Base-by-base conservation (phyloP, 441 rosid genomes). In the Hura crepitans region DNA sequence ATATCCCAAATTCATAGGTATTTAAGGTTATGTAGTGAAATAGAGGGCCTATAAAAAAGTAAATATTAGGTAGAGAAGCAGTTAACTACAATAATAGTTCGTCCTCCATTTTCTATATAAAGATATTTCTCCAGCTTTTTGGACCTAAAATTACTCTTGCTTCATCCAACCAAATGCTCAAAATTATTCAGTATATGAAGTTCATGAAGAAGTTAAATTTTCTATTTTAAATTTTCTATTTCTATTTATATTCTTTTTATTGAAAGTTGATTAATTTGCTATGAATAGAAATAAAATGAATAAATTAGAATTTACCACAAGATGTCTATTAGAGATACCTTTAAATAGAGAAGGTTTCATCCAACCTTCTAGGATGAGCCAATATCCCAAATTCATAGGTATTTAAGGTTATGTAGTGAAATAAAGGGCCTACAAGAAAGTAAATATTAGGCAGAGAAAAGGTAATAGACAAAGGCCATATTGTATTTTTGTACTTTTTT, bases 361-460 rank as follows among this genome's bases (percentile, higher is more conserved):
- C 88, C 81, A 84, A 2, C 83, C 85, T 67, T 80, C 84, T 15
- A 58, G 73, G 47, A 84, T 79, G 9, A 82, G 81, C 81, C 86
- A 84, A 54, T 79, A 77, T 14, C 84, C 84, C 0, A 79, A 74
- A 67, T 75, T 79, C 23, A 71, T 79, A 55, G 83, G 81, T 72
- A 69, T 79, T 12, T 77, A 56, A 50, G 81, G 83, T 27, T 71
- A 70, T 37, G 76, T 73, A 47, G 42, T 27, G 45, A 55, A 47
- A 31, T 63, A 42, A 51, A 74, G 10, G 69, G 72, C 54, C 50
- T 7, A 3, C 67, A 72, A 39, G 56, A 71, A 59, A 50, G 4
- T 4, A 68, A 50, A 65, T 0, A 54, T 18, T 51, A 61, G 39
- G 2, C n/a, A n/a, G 30, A 23, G 31, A 33, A 3, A n/a, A n/a